Base-by-base conservation (phyloP, 176 grass and related monocot genomes). In the Dactylis glomerata region DNA sequence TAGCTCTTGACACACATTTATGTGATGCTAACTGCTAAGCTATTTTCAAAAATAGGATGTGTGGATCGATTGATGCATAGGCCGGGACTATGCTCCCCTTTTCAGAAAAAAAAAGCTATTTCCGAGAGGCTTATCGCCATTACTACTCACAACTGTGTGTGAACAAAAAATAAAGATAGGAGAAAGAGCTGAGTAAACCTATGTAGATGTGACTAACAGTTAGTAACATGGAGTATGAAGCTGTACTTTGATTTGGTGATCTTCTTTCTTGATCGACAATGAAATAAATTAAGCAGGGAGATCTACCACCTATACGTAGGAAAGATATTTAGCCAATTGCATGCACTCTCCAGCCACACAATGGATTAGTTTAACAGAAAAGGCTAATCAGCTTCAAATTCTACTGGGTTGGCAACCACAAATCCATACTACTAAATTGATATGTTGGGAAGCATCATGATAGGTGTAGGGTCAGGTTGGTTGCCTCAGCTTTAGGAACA, bases 401-500 rank as follows among this genome's bases (percentile, higher is more conserved):
- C 61, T 2, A 17, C 41, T 64, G 34, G 68, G 41, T 51, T 1
- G 30, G 54, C 45, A 82, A 82, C 57, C 49, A 67, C 13, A 81
- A 68, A 78, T 13, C 62, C 75, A 63, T 76, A 52, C 41, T 81
- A 76, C 32, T 80, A 81, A 75, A 65, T 47, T 82, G 45, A 72
- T 85, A 67, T 47, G 78, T 67, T 40, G 62, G 57, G 71, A 26
- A 73, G 57, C 65, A 81, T 82, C 71, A 74, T 82, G 82, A 83
- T 66, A 82, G 47, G 66, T 75, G 82, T 82, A 73, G 86, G 90
- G 70, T 82, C 90, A 42, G 17, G 66, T 67, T 83, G 45, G 7
- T 45, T 80, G 75, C 52, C 27, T 84, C 62, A 76, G 13, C 75
- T 92, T 84, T 84, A 84, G 73, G 81, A 84, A 81, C 81, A 73